phyloP scores from a whole-genome alignment of 345 rosid genomes.

The Kandelia obovata region DNA sequence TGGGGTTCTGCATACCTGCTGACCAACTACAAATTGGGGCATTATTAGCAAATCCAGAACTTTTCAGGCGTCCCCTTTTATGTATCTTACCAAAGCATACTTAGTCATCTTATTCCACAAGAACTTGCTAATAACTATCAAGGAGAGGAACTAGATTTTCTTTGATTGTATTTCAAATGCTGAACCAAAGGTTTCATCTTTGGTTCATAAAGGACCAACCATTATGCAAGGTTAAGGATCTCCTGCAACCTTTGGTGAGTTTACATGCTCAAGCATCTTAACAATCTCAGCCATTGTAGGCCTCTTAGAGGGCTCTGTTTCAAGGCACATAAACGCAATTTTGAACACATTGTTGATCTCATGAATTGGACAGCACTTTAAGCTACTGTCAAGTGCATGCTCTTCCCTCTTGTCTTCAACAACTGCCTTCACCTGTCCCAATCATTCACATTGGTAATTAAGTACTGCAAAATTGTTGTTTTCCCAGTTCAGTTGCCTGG shows the following conservation, averaged over 20 bases:
- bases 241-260: constrained; percentile 22
- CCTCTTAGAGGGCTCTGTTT: constrained; percentile 70
- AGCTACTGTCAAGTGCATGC: constrained; percentile 52
- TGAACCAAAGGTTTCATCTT: not conserved
- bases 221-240: constrained; percentile 7
- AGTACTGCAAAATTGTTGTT: too few relatives aligned
- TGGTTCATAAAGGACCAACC: not conserved
- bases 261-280: constrained; percentile 66
- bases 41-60: too few relatives aligned
- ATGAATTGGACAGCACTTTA: constrained; percentile 47
- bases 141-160: not conserved
- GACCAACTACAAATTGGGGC: too few relatives aligned
- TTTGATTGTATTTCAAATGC: not conserved
- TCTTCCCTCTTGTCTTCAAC: constrained; percentile 63
- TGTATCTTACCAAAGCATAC: too few relatives aligned
- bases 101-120: too few relatives aligned
- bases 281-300: constrained; percentile 86
- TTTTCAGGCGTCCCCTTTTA: too few relatives aligned
- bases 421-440: constrained; percentile 64
- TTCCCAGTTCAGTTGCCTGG: too few relatives aligned
- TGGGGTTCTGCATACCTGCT: too few relatives aligned
- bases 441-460: too few relatives aligned
- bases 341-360: constrained; percentile 54
- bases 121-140: too few relatives aligned
- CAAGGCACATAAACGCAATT: constrained; percentile 72